Evolutionary conservation across 2,329 filamentous ascomycete genomes (phyloP), one percentile per base, ranked within the genome.

Genomic region (Aspergillus phoenicis): DNA sequence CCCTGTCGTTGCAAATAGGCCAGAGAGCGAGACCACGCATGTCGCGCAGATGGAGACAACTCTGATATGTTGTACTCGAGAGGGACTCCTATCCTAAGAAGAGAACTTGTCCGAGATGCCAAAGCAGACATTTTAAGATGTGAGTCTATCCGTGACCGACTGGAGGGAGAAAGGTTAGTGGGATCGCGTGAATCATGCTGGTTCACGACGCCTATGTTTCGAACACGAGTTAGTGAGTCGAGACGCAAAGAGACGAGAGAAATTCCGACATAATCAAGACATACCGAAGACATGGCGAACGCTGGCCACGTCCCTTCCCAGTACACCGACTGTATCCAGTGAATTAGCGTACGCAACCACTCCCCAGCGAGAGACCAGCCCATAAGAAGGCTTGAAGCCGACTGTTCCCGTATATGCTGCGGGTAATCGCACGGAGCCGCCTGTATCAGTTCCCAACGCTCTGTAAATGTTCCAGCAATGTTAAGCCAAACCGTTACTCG

Each of bases 281-380:
- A 72, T 76, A 75, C 76, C 66, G 43, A 84, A 88, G 7, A 89
- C 71, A 45, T 81, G 71, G 41, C 80, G 78, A 5, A 90, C 83
- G 2, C 71, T 73, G n/a, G 71, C 74, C 0, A 87, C 85, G 3
- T 79, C 80, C 51, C 74, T 78, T 0, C 88, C 87, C 47, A 97
- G 68, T 3, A 97, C 82, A 0, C 93, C 93, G 8, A 97, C 91
- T 0, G 93, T 97, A 72, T 97, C 93, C 8, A 97, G 80, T 2
- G 91, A 96, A 75, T 97, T 97, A 8, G 93, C 93, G 73, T 97
- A 97, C 13, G 92, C 89, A 53, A 97, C 86, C 2, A 97, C 91
- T 1, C 93, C 93, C 81, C 88, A 91, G 61, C 93, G 84, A 48
- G 91, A 96, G 30, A 97, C 76, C 78, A 94, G 84, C 15, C 93